Evolutionary conservation across 2,329 filamentous ascomycete species (phyloP), one percentile per base, ranked within the genome.

Genomic region (Paraconiothyrium brasiliense): DNA sequence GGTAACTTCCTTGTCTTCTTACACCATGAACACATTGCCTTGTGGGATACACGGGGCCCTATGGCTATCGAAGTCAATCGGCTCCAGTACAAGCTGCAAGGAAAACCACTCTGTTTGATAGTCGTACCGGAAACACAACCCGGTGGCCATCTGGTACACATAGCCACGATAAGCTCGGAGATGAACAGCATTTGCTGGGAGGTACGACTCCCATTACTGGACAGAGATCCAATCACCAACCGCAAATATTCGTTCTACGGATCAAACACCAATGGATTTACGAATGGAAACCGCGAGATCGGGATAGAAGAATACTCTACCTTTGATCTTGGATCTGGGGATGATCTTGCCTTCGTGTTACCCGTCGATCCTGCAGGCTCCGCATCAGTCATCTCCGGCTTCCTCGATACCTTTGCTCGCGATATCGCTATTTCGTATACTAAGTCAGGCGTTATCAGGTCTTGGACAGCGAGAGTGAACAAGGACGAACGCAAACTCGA

Each of bases 341-440:
- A 85, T 58, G 83, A 85, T 59, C 76, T 87, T 24, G 80, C 81
- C 4, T 86, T 86, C 65, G 83, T 97, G 20, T 82, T 97, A 10
- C 92, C 93, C 0, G 92, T 97, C 50, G 94, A 97, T 71, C 93
- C 93, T 54, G 93, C 93, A 1, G 94, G 93, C 1, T 89, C 90
- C 11, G 83, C 86, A 43, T 87, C 89, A 1, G 84, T 89, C 3
- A 86, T 89, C 11, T 92, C 92, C 4, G 92, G 90, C 0, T 96
- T 93, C 65, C 84, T 97, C 35, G 93, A 97, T 76, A 87, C 92
- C 0, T 97, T 97, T 76, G 91, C 93, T 11, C 88, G 90, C 43
- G 93, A 97, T 73, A 88, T 96, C 54, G 93, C 92, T 13, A 88
- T 97, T 30, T 95, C 93, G 0, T 97, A 95, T 74, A 94, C 91